Evolutionary conservation across 1,284 basidiomycete genomes (phyloP).

Genomic region (Puccinia hordei): DNA sequence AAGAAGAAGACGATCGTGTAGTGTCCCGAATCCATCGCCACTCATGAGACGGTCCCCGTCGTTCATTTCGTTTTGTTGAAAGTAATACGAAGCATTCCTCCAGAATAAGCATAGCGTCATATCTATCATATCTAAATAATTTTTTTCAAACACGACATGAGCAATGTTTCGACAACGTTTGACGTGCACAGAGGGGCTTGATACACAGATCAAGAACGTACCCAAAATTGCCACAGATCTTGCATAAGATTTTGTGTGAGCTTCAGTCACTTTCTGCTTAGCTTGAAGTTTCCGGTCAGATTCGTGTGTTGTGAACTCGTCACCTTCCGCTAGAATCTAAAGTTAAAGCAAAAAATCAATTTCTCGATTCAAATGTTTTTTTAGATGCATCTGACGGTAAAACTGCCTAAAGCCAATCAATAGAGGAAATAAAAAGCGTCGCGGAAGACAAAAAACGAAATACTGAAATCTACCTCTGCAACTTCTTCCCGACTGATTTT

Average conservation of each 20-base stretch:
- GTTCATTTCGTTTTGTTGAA: constrained; percentile 1
- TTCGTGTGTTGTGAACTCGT: constrained; percentile 31
- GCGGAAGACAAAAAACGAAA: neutral
- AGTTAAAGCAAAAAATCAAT: neutral
- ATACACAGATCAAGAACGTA: neutral
- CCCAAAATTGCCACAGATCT: constrained; percentile 36
- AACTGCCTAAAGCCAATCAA: neutral
- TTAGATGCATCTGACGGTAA: neutral
- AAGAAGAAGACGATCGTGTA: constrained; percentile 13
- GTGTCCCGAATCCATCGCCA: neutral
- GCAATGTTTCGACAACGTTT: neutral
- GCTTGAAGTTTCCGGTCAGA: constrained; percentile 46
- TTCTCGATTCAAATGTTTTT: neutral
- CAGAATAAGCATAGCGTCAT: constrained; percentile 46
- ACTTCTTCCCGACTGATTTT: constrained; percentile 51
- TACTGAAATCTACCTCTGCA: constrained; percentile 23
- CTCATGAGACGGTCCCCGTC: neutral
- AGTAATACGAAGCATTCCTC: constrained; percentile 45
- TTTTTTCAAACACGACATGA: neutral
- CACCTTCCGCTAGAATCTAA: constrained; percentile 41
- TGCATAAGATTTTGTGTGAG: constrained; percentile 33
- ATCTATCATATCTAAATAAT: constrained; percentile 44
- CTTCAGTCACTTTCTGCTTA: constrained; percentile 34
- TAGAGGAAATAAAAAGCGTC: neutral
- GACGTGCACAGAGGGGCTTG: neutral